Conservation (phyloP, 345 rosid species). For the Syzygium jambos region DNA sequence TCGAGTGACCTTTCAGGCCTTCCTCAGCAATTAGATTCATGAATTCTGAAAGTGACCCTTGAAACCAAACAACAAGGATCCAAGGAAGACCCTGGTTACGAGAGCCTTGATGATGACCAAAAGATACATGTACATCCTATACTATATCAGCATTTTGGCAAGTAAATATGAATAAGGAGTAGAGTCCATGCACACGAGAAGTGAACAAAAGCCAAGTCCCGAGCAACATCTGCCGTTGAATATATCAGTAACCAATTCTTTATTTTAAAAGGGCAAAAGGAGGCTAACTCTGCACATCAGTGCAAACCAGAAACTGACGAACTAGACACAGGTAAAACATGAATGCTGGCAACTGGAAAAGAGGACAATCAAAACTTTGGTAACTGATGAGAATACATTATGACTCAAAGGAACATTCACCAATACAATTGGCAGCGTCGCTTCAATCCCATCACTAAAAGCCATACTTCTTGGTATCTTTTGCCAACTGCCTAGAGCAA, state of each 20-base stretch:
- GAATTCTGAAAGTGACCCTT: too few relatives aligned
- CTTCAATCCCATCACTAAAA: background rate
- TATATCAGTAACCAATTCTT: background rate
- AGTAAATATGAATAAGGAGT: background rate
- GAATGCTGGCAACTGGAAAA: background rate
- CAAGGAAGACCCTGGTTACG: too few relatives aligned
- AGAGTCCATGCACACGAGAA: background rate
- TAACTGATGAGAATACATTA: background rate
- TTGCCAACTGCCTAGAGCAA: background rate
- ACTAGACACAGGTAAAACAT: background rate
- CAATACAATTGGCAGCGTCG: background rate
- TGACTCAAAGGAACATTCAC: background rate
- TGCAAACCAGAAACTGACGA: background rate
- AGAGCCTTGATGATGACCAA: too few relatives aligned
- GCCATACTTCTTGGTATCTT: background rate
- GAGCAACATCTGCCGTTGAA: background rate
- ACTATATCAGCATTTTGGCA: too few relatives aligned
- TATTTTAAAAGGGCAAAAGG: background rate
- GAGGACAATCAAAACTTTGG: background rate
- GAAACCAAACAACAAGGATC: too few relatives aligned
- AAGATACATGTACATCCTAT: too few relatives aligned
- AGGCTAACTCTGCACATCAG: background rate
- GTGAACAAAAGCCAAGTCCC: background rate
- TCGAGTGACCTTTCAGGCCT: too few relatives aligned
- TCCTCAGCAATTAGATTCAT: too few relatives aligned